Base-by-base conservation (phyloP, 768 basidiomycete genomes). In the Mycena haematopus region DNA sequence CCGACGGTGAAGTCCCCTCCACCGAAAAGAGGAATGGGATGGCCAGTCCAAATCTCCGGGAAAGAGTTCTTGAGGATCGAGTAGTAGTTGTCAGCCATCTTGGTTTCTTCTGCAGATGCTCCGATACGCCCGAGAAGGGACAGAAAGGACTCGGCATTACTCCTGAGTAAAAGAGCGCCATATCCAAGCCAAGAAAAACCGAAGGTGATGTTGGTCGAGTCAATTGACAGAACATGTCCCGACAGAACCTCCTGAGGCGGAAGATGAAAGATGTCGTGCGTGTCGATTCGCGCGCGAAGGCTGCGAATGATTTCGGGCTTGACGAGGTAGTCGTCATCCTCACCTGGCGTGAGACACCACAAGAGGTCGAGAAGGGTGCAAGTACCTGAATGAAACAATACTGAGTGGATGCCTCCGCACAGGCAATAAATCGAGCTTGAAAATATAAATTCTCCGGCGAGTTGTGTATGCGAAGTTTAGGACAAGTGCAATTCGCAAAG, bases 21-120 rank as follows among this genome's bases (percentile, higher is more conserved):
- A 4, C 86, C 86, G 36, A 79, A 84, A 4, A 90, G 78, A 59
- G 82, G 80, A 47, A 86, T 80, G n/a, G 84, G 84, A 63, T 85
- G 82, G 65, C 87, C 85, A 58, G 88, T 83, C 87, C 88, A 89
- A 11, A 81, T 73, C 70, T 88, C 86, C 1, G 87, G 82, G 42
- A 83, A 69, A 21, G 71, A 72, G 69, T 89, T 90, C 57, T 75
- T 77, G 50, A 90, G 72, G 52, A 90, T 75, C 1, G 86, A 78
- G 68, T 83, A 90, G 66, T 88, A 89, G 63, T 90, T 90, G 69
- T 90, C 89, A 4, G 88, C 86, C 87, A 88, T 89, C 65, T 82
- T 79, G 68, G 79, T 74, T 65, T 87, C 81, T 38, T 84, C 83
- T 4, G 78, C 71, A 0, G 84, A 77, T 40, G 79, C 72, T 36